Conservation (phyloP, 345 rosid species). For the Populus euphratica region DNA sequence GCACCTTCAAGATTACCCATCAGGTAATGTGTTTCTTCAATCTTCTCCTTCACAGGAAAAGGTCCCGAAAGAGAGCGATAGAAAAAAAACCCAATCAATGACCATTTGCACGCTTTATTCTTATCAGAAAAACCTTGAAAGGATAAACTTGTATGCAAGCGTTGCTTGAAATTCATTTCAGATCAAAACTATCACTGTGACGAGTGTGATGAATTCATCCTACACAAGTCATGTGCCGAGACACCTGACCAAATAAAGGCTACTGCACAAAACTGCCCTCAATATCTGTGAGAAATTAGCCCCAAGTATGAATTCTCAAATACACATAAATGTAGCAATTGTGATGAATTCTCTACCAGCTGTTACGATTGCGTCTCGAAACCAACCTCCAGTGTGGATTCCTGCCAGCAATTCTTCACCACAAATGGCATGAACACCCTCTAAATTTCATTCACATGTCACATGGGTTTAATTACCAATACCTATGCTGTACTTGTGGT, state of each 20-base stretch:
- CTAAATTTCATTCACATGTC: neutral
- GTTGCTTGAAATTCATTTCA: neutral
- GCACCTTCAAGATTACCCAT: too few relatives aligned
- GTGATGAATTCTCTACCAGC: neutral
- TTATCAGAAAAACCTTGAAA: neutral
- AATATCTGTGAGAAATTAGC: neutral
- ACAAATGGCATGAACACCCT: neutral
- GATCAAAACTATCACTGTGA: neutral
- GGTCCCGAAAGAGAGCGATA: neutral
- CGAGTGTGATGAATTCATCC: neutral
- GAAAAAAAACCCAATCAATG: neutral
- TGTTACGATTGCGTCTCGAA: neutral
- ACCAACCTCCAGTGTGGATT: neutral
- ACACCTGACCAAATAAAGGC: neutral
- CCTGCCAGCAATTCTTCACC: neutral
- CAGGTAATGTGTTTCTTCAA: too few relatives aligned
- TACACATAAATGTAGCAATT: neutral
- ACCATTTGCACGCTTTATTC: neutral
- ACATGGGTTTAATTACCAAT: neutral
- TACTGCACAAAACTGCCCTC: neutral
- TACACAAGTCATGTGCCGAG: constrained; percentile 1
- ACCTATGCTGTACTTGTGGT: neutral
- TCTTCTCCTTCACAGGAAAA: too few relatives aligned
- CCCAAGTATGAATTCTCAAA: neutral
- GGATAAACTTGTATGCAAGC: neutral